Evolutionary conservation across 1,139 yeast genomes (phyloP).

Genomic region (Saccharomycopsis hybrid): DNA sequence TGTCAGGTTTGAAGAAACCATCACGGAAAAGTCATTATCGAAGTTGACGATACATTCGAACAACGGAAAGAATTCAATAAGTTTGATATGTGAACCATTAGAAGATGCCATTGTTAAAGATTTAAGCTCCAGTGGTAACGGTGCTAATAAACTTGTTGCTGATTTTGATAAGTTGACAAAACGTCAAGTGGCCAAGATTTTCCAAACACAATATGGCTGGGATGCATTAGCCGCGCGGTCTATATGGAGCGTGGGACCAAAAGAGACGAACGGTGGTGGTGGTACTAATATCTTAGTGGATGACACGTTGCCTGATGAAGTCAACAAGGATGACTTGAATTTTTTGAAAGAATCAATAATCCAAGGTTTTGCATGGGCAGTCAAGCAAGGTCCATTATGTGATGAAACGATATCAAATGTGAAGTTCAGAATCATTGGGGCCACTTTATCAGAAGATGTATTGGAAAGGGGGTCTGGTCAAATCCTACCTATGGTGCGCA

Average conservation of each 20-base stretch:
- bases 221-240: constrained; percentile 80
- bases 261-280: constrained; percentile 26
- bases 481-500: constrained; percentile 73
- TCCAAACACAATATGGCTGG: constrained; percentile 64
- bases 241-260: constrained; percentile 75
- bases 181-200: constrained; percentile 43
- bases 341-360: constrained; percentile 43
- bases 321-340: constrained; percentile 46
- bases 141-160: constrained; percentile 28
- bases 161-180: constrained; percentile 31
- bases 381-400: constrained; percentile 83
- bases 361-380: constrained; percentile 82
- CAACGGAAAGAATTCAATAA: constrained; percentile 49
- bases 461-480: constrained; percentile 60
- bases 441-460: constrained; percentile 42
- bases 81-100: constrained; percentile 76
- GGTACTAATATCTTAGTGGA: constrained; percentile 50
- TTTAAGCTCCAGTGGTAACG: constrained; percentile 39
- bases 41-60: constrained; percentile 55
- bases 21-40: constrained; percentile 58
- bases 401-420: constrained; percentile 75
- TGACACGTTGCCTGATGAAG: constrained; percentile 71
- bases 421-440: constrained; percentile 66
- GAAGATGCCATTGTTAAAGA: constrained; percentile 49
- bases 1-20: constrained; percentile 75